A percentile compares a stretch with the other conserved stretches of the same genome.
Conservation (phyloP, 139 green algal genomes). For the Volvox reticuliferus region DNA sequence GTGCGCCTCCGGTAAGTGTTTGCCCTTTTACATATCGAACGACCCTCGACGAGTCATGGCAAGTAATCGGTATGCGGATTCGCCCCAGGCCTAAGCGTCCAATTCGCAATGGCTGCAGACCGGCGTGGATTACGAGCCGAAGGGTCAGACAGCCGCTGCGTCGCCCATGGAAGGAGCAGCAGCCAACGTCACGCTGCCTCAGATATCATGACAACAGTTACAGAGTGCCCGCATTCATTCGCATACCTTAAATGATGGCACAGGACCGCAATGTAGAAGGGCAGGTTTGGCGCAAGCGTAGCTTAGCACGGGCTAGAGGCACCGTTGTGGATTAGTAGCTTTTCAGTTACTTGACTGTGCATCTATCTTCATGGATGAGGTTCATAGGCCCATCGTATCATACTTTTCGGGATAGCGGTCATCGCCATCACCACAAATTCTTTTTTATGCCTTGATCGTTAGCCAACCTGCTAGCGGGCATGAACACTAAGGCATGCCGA, state of each 20-base stretch:
- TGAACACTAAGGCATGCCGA: not conserved
- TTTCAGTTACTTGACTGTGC: not conserved
- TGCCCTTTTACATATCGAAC: not conserved
- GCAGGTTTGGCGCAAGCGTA: not conserved
- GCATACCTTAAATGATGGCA: not conserved
- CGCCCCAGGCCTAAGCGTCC: not conserved
- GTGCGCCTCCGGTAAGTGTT: not conserved
- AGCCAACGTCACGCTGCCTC: conserved; percentile 27
- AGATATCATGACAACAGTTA: conserved; percentile 11
- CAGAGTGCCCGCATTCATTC: not conserved
- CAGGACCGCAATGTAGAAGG: not conserved
- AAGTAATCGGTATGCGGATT: not conserved
- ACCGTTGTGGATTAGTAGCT: not conserved
- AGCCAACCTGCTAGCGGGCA: conserved; percentile 5
- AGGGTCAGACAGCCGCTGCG: not conserved
- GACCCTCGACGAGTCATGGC: too few relatives aligned
- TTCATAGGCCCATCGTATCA: not conserved
- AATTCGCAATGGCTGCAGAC: not conserved
- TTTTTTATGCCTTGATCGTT: conserved; percentile 3
- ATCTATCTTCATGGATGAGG: not conserved
- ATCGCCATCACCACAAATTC: not conserved
- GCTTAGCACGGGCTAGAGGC: not conserved
- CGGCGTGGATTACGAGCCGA: not conserved
- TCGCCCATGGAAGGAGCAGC: not conserved
- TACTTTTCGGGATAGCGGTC: not conserved